Percentiles rank a stretch among this genome's conserved stretches.
phyloP scores from a whole-genome alignment of 2,329 filamentous ascomycete species.

The Esteya vermicola region DNA sequence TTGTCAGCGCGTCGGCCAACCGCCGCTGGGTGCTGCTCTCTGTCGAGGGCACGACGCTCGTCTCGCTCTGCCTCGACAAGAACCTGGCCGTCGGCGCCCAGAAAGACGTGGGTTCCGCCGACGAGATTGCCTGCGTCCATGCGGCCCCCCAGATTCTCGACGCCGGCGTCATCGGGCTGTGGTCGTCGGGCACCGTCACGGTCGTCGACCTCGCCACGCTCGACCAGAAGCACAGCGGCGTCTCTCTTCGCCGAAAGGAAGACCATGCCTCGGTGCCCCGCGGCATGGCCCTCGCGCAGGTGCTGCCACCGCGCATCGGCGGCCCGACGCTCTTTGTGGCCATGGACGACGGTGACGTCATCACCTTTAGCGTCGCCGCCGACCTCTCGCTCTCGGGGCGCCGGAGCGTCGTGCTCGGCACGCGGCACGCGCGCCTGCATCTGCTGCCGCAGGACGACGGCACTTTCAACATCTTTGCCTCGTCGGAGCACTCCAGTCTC shows the following conservation, averaged over 20 bases:
- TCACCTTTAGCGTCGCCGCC: slow-evolving; percentile 58
- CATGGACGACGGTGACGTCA: slow-evolving; percentile 82
- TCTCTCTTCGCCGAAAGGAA: slow-evolving; percentile 41
- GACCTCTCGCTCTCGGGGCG: slow-evolving; percentile 53
- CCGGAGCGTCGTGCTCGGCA: slow-evolving; percentile 75
- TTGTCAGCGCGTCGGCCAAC: slow-evolving; percentile 70
- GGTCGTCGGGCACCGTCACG: slow-evolving; percentile 67
- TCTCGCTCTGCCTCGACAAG: slow-evolving; percentile 50
- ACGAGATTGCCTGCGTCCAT: slow-evolving; percentile 77
- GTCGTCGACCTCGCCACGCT: slow-evolving; percentile 57
- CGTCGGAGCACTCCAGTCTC: slow-evolving; percentile 83
- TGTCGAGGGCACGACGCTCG: slow-evolving; percentile 56
- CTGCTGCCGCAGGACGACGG: slow-evolving; percentile 54
- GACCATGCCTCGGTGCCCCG: slow-evolving; percentile 69
- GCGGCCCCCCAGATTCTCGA: slow-evolving; percentile 48
- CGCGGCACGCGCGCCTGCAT: slow-evolving; percentile 70
- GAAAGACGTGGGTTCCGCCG: slow-evolving; percentile 47
- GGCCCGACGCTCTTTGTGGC: slow-evolving; percentile 73
- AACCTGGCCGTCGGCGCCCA: slow-evolving; percentile 42
- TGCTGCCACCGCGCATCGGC: slow-evolving; percentile 45
- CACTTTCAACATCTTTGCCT: slow-evolving; percentile 73
- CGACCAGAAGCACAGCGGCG: slow-evolving; percentile 44
- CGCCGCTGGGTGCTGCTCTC: slow-evolving; percentile 57
- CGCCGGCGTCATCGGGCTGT: slow-evolving; percentile 74
- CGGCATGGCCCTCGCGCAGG: slow-evolving; percentile 64